phyloP scores from a whole-genome alignment of 768 basidiomycete species.

The Rhizopogon vinicolor region DNA sequence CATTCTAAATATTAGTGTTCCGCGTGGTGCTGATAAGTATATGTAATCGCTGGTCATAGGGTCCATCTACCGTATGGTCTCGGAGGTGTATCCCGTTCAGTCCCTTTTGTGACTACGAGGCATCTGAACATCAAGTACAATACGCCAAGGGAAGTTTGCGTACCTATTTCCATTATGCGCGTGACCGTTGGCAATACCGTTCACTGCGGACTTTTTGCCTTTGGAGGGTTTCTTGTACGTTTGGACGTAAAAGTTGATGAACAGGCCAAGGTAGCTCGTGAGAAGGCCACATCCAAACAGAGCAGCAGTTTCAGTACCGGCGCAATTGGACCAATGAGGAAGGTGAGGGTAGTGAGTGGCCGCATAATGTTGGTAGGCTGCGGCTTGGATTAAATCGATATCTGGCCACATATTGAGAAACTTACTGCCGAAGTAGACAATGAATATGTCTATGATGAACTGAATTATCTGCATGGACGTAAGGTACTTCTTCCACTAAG shows the following conservation, averaged over 20 bases:
- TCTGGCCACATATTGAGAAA: constrained; percentile 15
- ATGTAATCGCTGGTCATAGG: constrained; percentile 3
- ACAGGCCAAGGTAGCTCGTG: constrained; percentile 87
- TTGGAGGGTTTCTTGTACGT: constrained; percentile 69
- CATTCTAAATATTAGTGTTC: constrained; percentile 5
- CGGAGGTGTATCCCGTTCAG: constrained; percentile 13
- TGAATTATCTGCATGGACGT: constrained; percentile 96
- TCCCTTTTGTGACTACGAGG: constrained; percentile 30
- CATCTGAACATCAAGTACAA: not conserved
- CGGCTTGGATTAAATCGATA: constrained; percentile 4
- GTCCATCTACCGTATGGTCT: not conserved
- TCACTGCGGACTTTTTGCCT: constrained; percentile 26
- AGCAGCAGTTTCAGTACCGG: constrained; percentile 86
- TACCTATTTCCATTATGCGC: constrained; percentile 32
- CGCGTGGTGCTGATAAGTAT: constrained; percentile 10
- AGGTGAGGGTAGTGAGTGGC: constrained; percentile 52
- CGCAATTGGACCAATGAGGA: constrained; percentile 79
- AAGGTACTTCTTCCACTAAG: constrained; percentile 97
- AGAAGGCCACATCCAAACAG: constrained; percentile 85
- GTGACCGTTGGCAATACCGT: constrained; percentile 40
- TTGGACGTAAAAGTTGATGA: constrained; percentile 92
- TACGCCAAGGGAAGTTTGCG: not conserved
- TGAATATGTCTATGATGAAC: constrained; percentile 86
- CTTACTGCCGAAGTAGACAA: constrained; percentile 95
- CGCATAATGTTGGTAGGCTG: constrained; percentile 81